These are phyloP conservation scores for Ensete glaucum DNA, from an alignment of 176 grass and related monocot genomes.

Conservation along the genomic window DNA sequence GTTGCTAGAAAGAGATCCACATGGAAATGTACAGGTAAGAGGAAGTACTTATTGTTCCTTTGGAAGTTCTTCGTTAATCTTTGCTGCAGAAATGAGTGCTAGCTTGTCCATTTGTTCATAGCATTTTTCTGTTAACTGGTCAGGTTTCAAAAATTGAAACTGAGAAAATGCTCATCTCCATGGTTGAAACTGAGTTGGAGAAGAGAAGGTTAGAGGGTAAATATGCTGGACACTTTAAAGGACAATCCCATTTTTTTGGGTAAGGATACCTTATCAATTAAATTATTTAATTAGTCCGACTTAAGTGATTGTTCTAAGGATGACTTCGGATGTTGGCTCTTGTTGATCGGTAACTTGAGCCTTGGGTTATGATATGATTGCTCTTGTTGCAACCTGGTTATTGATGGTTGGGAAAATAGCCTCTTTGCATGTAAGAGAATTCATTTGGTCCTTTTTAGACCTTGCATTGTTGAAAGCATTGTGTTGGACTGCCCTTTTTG, in stretches of 20 bases:
- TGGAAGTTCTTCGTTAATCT: not conserved
- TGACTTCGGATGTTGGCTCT: not conserved
- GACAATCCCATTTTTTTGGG: conserved; percentile 99
- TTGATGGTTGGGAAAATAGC: too few relatives aligned
- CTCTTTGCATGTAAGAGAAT: too few relatives aligned
- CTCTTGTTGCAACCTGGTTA: too few relatives aligned
- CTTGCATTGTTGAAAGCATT: too few relatives aligned
- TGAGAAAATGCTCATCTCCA: conserved; percentile 96
- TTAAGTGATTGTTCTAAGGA: not conserved
- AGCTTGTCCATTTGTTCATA: not conserved
- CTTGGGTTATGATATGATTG: too few relatives aligned
- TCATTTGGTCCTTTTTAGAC: too few relatives aligned
- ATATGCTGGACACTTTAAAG: conserved; percentile 70
- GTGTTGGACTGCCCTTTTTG: too few relatives aligned
- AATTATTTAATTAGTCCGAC: not conserved
- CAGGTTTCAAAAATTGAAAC: conserved; percentile 99
- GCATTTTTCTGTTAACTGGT: not conserved
- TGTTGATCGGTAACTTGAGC: not conserved
- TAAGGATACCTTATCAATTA: conserved; percentile 18
- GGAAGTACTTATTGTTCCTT: not conserved
- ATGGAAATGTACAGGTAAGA: conserved; percentile 95
- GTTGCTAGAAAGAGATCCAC: conserved; percentile 94
- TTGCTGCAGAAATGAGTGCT: not conserved
- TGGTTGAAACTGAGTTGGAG: conserved; percentile 96
- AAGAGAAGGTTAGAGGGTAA: conserved; percentile 75